Percentiles rank a stretch among this genome's conserved stretches.
Evolutionary conservation across 176 grass and related monocot species (phyloP).

Genomic region (Avena sativa): DNA sequence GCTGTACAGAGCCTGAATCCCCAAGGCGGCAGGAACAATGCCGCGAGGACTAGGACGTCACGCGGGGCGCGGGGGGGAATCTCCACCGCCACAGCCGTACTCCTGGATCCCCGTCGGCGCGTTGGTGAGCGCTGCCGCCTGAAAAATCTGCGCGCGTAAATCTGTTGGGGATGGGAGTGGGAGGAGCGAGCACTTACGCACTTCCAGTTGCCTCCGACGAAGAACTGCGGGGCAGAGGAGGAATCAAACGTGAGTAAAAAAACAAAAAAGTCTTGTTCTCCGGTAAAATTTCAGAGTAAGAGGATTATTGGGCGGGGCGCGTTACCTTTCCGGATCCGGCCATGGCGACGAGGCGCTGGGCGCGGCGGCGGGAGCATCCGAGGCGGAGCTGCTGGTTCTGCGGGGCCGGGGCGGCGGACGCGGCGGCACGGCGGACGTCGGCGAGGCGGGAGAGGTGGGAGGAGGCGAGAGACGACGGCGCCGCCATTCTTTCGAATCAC

Average conservation of each 20-base stretch:
- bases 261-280: not conserved
- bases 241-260: not conserved
- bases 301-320: not conserved
- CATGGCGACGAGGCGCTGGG: constrained; percentile 83
- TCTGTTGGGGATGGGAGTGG: not conserved
- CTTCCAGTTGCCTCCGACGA: constrained; percentile 99
- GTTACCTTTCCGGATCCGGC: constrained; percentile 95
- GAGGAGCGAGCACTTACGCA: constrained; percentile 72
- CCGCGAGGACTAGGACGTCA: not conserved
- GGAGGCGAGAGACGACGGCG: constrained; percentile 72
- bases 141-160: not conserved
- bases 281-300: not conserved
- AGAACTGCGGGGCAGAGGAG: constrained; percentile 71
- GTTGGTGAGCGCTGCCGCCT: not conserved
- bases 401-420: constrained; percentile 8
- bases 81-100: constrained; percentile 2
- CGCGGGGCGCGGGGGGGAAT: constrained; percentile 7
- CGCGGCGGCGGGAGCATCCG: constrained; percentile 54
- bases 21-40: constrained; percentile 26
- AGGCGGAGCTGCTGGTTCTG: constrained; percentile 56
- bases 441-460: constrained; percentile 65
- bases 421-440: constrained; percentile 41
- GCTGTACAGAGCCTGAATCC: not conserved
- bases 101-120: not conserved
- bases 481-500: constrained; percentile 47